Evolutionary conservation across 805 yeast genomes (phyloP).

Genomic region (Myxozyma lipomycoides): DNA sequence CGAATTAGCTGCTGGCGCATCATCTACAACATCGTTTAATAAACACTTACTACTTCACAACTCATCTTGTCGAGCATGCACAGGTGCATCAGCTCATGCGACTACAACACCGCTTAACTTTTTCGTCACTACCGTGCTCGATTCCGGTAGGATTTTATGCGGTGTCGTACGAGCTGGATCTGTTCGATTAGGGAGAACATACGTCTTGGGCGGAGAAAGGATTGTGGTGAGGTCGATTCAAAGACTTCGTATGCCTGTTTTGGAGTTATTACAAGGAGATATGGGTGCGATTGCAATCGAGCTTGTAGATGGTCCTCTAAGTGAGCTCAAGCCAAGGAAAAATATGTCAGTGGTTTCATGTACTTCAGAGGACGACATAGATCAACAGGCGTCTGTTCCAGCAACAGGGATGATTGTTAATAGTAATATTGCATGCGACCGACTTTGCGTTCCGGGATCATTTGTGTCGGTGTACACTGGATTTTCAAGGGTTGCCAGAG

Average conservation of each 20-base stretch:
- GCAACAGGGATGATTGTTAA: no score
- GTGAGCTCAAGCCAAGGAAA: not conserved
- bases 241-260: conserved; percentile 19
- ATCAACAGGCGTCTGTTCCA: no score
- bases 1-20: not conserved
- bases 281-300: conserved; percentile 25
- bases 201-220: conserved; percentile 5
- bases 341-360: conserved; percentile 15
- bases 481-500: not conserved
- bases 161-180: conserved; percentile 26
- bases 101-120: conserved; percentile 12
- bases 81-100: not conserved
- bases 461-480: not conserved
- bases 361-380: no score
- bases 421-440: no score
- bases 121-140: conserved; percentile 24
- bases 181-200: conserved; percentile 13
- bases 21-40: not conserved
- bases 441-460: no score
- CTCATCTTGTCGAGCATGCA: conserved; percentile 8
- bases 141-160: conserved; percentile 22
- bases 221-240: conserved; percentile 20
- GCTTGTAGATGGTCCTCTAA: conserved; percentile 4
- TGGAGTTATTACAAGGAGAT: conserved; percentile 20
- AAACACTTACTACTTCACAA: conserved; percentile 19